phyloP scores from a whole-genome alignment of 2,329 filamentous ascomycete species.

The Diplodia scrobiculata region DNA sequence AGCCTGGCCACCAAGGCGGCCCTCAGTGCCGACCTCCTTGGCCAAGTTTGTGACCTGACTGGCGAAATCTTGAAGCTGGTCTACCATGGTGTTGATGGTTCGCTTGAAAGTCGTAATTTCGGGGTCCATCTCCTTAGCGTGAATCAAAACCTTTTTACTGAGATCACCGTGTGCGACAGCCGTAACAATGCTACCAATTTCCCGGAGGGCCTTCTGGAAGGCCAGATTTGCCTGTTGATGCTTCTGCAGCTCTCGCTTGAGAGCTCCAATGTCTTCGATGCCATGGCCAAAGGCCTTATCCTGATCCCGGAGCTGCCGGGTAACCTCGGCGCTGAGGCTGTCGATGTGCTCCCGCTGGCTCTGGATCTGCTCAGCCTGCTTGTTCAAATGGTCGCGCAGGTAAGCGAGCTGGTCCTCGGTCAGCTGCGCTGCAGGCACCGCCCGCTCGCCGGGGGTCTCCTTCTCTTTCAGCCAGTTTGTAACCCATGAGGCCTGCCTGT shows the following conservation, averaged over 20 bases:
- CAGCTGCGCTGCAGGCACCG: conserved; percentile 58
- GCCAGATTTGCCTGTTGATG: conserved; percentile 98
- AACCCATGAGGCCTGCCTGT: conserved; percentile 48
- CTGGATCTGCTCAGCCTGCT: conserved; percentile 88
- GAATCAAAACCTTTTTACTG: conserved; percentile 95
- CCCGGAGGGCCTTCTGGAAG: conserved; percentile 93
- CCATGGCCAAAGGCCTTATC: conserved; percentile 76
- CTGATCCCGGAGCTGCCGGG: conserved; percentile 82
- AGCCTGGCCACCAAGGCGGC: conserved; percentile 88
- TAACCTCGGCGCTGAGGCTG: conserved; percentile 80
- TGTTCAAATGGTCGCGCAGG: conserved; percentile 85
- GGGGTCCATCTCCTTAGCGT: conserved; percentile 94
- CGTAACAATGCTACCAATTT: conserved; percentile 96
- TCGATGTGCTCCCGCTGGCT: conserved; percentile 83
- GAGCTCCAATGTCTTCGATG: conserved; percentile 81
- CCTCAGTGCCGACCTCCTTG: conserved; percentile 93
- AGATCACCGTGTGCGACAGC: conserved; percentile 93
- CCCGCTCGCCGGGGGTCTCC: conserved; percentile 51
- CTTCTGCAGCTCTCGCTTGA: conserved; percentile 93
- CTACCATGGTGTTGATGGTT: conserved; percentile 99
- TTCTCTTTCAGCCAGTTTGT: conserved; percentile 59
- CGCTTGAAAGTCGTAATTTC: conserved; percentile 98
- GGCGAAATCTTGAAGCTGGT: conserved; percentile 93
- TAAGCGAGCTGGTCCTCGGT: conserved; percentile 83
- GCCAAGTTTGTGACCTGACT: conserved; percentile 94